These are phyloP conservation scores for Acorus gramineus DNA, from an alignment of 106 monocot species.

Conservation along the genomic window DNA sequence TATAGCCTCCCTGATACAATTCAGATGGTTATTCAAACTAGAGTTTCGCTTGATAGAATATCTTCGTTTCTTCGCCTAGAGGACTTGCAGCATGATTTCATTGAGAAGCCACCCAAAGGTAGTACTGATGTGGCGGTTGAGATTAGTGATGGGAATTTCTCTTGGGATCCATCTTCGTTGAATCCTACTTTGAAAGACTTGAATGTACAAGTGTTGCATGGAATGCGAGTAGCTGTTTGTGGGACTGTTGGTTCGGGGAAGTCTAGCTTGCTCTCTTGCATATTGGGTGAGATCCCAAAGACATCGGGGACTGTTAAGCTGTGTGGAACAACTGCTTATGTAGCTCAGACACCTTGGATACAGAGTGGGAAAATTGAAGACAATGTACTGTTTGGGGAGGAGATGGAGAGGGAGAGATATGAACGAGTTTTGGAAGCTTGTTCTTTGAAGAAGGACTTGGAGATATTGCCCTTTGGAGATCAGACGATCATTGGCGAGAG, in stretches of 20 bases:
- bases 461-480: slow-evolving; percentile 82
- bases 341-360: slow-evolving; percentile 91
- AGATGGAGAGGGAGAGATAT: slow-evolving; percentile 70
- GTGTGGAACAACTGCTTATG: slow-evolving; percentile 71
- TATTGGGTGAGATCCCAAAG: slow-evolving; percentile 78
- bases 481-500: slow-evolving; percentile 86
- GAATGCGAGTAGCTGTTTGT: slow-evolving; percentile 80
- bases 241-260: slow-evolving; percentile 90
- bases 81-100: slow-evolving; percentile 44
- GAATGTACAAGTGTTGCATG: slow-evolving; percentile 49
- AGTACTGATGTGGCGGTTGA: slow-evolving; percentile 48
- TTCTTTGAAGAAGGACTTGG: slow-evolving; percentile 79
- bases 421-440: slow-evolving; percentile 57
- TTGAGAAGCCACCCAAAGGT: slow-evolving; percentile 44
- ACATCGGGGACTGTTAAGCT: slow-evolving; percentile 47
- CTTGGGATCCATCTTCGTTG: slow-evolving; percentile 59
- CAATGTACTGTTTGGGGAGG: slow-evolving; percentile 75
- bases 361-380: slow-evolving; percentile 92
- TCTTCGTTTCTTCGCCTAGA: slow-evolving; percentile 57
- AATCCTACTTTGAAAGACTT: slow-evolving; percentile 45
- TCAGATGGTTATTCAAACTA: slow-evolving; percentile 65
- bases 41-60: slow-evolving; percentile 83
- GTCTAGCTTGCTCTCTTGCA: slow-evolving; percentile 73
- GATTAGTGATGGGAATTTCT: slow-evolving; percentile 55
- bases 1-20: slow-evolving; percentile 71